Conservation (phyloP, 352 stramenopile genomes). For the Thraustotheca clavata region DNA sequence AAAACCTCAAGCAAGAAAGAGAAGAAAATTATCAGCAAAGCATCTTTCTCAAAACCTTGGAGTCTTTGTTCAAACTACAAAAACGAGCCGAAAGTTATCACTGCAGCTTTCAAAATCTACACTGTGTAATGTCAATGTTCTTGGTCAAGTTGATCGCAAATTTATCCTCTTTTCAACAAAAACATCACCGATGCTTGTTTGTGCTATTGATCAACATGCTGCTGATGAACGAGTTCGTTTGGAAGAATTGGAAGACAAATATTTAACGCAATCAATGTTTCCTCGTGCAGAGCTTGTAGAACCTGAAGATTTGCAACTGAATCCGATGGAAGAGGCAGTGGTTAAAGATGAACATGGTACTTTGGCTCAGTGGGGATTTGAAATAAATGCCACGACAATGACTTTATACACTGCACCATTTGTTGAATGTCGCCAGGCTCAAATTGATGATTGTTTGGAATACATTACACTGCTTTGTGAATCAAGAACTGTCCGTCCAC, state of each 20-base stretch:
- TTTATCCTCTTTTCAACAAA: slow-evolving; percentile 78
- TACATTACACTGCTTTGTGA: slow-evolving; percentile 59
- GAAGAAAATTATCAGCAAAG: neutral
- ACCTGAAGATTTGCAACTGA: slow-evolving; percentile 47
- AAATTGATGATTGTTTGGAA: slow-evolving; percentile 70
- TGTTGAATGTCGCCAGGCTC: slow-evolving; percentile 61
- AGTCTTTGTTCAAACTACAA: slow-evolving; percentile 14
- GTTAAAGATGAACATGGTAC: slow-evolving; percentile 38
- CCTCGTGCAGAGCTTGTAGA: slow-evolving; percentile 36
- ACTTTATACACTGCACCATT: slow-evolving; percentile 41
- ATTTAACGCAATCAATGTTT: slow-evolving; percentile 37
- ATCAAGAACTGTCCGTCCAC: slow-evolving; percentile 35
- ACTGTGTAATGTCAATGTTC: slow-evolving; percentile 54
- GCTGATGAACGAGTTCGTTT: slow-evolving; percentile 84
- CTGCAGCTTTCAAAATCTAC: slow-evolving; percentile 58
- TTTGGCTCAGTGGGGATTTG: slow-evolving; percentile 78
- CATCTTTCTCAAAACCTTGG: neutral
- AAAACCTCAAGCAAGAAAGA: too few relatives aligned
- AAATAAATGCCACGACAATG: slow-evolving; percentile 33
- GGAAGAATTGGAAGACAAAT: slow-evolving; percentile 61
- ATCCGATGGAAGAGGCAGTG: slow-evolving; percentile 37
- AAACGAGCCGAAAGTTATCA: neutral
- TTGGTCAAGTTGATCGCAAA: slow-evolving; percentile 86
- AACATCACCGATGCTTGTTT: slow-evolving; percentile 40
- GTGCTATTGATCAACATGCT: slow-evolving; percentile 84